phyloP scores from a whole-genome alignment of 768 basidiomycete species.

The Auriscalpium orientale region DNA sequence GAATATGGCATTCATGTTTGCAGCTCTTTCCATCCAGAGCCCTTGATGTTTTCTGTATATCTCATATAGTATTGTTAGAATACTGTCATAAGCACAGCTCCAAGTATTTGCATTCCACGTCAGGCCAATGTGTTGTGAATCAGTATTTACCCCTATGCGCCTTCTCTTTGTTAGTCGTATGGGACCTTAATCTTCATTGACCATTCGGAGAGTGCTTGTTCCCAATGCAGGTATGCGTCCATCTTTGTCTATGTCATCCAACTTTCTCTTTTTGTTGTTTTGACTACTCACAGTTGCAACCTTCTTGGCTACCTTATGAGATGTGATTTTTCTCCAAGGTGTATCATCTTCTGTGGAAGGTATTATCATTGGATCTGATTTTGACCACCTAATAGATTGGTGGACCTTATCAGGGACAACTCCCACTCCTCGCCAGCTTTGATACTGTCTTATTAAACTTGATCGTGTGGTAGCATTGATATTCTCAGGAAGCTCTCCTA shows the following conservation, averaged over 20 bases:
- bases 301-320: background rate
- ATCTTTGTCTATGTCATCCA: background rate
- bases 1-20: background rate
- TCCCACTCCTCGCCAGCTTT: background rate
- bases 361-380: background rate
- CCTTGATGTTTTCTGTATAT: background rate
- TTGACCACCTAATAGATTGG: background rate
- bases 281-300: background rate
- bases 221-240: background rate
- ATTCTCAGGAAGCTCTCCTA: background rate
- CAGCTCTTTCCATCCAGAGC: background rate
- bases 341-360: background rate
- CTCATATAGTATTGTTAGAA: background rate
- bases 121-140: background rate
- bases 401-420: slow-evolving; percentile 2
- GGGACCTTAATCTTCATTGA: background rate
- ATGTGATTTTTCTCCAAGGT: background rate
- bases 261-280: background rate
- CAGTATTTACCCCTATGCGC: background rate
- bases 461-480: background rate
- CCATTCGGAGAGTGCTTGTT: background rate
- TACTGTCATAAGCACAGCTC: slow-evolving; percentile 8
- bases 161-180: background rate
- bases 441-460: background rate
- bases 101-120: background rate